phyloP scores from a whole-genome alignment of 1,139 yeast genomes.

The Candida mesenterica region DNA sequence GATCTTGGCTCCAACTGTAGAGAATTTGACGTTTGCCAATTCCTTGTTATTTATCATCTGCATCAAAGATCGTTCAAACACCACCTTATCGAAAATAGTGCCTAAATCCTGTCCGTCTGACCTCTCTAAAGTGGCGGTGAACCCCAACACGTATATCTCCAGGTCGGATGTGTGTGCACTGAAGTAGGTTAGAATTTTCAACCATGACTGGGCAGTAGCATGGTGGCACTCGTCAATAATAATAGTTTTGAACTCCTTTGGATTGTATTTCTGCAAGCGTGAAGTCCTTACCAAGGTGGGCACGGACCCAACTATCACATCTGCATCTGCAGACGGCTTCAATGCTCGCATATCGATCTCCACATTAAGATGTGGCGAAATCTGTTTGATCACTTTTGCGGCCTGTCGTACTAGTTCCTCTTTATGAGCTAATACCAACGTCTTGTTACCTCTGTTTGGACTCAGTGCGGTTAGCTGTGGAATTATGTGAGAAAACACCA shows the following conservation, averaged over 20 bases:
- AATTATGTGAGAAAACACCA: constrained; percentile 70
- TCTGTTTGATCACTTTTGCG: constrained; percentile 41
- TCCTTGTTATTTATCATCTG: constrained; percentile 70
- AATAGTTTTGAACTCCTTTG: constrained; percentile 62
- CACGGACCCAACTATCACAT: constrained; percentile 77
- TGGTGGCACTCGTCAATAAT: constrained; percentile 95
- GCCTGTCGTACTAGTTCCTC: constrained; percentile 80
- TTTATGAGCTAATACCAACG: constrained; percentile 77
- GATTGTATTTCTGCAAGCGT: constrained; percentile 56
- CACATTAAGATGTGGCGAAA: constrained; percentile 53
- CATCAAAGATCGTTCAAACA: constrained; percentile 63
- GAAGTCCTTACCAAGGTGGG: constrained; percentile 54
- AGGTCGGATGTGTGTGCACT: constrained; percentile 44
- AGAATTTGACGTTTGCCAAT: constrained; percentile 67
- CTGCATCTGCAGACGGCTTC: constrained; percentile 43
- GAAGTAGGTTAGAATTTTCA: constrained; percentile 57
- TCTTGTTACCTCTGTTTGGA: constrained; percentile 39
- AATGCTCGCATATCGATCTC: constrained; percentile 71
- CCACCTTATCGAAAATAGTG: constrained; percentile 68
- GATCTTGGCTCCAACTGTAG: constrained; percentile 49
- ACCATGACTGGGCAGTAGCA: constrained; percentile 73
- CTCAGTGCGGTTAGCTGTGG: constrained; percentile 40
- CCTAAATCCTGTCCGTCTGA: constrained; percentile 64
- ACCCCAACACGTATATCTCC: constrained; percentile 66
- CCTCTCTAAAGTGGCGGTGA: constrained; percentile 78